phyloP scores from a whole-genome alignment of 164 flowering plant species.

The Euptelea pleiosperma region DNA sequence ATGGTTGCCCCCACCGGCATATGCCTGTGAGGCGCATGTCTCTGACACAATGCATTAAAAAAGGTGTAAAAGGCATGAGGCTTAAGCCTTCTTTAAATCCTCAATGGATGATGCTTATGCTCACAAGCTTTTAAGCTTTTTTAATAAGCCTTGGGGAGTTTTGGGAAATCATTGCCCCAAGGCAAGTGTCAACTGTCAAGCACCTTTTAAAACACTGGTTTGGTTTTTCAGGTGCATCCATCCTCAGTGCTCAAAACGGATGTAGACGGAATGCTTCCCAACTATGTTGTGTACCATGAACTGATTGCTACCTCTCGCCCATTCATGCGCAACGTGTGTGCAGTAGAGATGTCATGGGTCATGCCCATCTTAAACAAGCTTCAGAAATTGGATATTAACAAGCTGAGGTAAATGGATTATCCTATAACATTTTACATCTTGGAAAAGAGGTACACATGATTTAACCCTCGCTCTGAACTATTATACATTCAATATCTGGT shows the following conservation, averaged over 20 bases:
- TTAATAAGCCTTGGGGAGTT: no score
- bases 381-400: constrained; percentile 54
- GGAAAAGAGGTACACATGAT: background rate
- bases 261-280: constrained; percentile 73
- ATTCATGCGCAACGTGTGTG: constrained; percentile 71
- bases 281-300: constrained; percentile 71
- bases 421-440: background rate
- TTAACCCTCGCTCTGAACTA: background rate
- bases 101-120: no score
- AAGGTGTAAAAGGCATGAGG: no score
- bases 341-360: constrained; percentile 74
- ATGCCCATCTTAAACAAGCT: constrained; percentile 61
- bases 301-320: constrained; percentile 63
- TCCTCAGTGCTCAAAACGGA: constrained; percentile 68
- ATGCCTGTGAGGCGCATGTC: no score
- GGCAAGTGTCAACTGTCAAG: no score
- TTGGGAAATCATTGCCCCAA: no score
- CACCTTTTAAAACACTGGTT: background rate
- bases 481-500: background rate
- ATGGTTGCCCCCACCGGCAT: no score
- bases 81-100: no score
- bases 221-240: constrained; percentile 77
- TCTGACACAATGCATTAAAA: no score
- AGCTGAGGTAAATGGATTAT: constrained; percentile 52
- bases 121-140: no score